Evolutionary conservation across 75 land plant genomes (phyloP), one percentile per base, ranked within the genome.

Genomic region (Isoetes taiwanensis): DNA sequence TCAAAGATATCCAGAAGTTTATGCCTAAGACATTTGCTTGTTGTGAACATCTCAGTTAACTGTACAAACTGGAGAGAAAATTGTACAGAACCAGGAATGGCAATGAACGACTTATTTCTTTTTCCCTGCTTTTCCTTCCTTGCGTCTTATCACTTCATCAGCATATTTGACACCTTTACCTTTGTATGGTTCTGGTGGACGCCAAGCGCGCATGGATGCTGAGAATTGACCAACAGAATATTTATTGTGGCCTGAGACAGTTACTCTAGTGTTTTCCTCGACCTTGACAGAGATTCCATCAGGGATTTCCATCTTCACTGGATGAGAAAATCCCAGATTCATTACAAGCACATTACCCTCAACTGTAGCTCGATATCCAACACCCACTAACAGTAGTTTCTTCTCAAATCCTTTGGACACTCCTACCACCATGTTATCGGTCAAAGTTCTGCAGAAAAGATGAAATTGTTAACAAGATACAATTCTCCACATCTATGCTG

Each of bases 111-210:
- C 25, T 71, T 72, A 89, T 58, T 93, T 87, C 84, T 93, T 93
- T 78, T 93, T 93, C 67, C 95, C 98, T 56, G 84, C 95, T 65
- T 94, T 94, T 0, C 90, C 96, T 67, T 89, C 96, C 71, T 94
- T 94, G 43, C 80, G 67, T 50, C 86, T 75, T 1, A 94, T 65
- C 17, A 78, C 61, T 66, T 94, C 96, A 70, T 89, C 99, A 19
- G 82, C 77, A 72, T 89, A 89, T 37, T 67, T 81, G 65, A 94
- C 84, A 26, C 90, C 99, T 63, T 94, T 94, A 34, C 99, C 99
- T 55, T 94, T 94, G 71, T 89, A 89, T 29, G 96, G 96, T 55
- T 88, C 96, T 25, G 90, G 96, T 1, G 95, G 90, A 46, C 99
- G 74, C 96, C 95, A 84, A 50, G 72, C 76, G 54, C 99, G 73